phyloP scores from a whole-genome alignment of 257 asterid species.

The Solanum corneliomulleri region DNA sequence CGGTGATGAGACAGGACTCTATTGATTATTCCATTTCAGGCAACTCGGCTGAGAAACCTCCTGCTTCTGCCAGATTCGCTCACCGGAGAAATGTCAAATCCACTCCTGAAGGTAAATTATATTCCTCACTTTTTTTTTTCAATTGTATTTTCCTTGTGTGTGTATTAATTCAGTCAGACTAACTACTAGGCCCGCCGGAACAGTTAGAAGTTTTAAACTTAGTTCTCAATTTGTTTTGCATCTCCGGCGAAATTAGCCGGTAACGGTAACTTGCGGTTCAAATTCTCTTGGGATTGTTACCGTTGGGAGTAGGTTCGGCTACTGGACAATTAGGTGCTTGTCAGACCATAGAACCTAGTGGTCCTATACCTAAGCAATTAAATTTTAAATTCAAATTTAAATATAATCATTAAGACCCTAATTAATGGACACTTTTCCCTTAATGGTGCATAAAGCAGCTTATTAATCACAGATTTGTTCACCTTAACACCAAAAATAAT shows the following conservation, averaged over 20 bases:
- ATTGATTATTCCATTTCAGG: neutral
- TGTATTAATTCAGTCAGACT: neutral
- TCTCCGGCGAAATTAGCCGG: conserved; percentile 2
- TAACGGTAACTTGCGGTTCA: conserved; percentile 6
- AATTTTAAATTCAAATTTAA: neutral
- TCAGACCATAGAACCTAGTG: neutral
- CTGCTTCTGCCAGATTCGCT: conserved; percentile 54
- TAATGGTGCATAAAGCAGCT: neutral
- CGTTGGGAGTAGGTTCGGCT: conserved; percentile 18
- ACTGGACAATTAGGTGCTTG: neutral
- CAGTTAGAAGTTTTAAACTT: neutral
- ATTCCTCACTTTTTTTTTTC: neutral
- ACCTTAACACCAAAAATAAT: neutral
- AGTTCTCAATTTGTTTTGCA: neutral
- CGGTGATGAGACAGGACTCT: conserved; percentile 2
- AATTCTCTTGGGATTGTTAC: conserved; percentile 24
- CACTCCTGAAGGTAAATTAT: conserved; percentile 59
- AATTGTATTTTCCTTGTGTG: neutral
- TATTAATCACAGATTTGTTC: neutral
- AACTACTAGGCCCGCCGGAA: neutral
- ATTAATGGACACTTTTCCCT: neutral
- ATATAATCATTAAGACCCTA: neutral
- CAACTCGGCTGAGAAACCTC: conserved; percentile 34
- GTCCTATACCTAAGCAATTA: neutral
- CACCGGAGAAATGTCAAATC: conserved; percentile 51